phyloP scores from a whole-genome alignment of 805 yeast species.

The Lipomyces anomalus region DNA sequence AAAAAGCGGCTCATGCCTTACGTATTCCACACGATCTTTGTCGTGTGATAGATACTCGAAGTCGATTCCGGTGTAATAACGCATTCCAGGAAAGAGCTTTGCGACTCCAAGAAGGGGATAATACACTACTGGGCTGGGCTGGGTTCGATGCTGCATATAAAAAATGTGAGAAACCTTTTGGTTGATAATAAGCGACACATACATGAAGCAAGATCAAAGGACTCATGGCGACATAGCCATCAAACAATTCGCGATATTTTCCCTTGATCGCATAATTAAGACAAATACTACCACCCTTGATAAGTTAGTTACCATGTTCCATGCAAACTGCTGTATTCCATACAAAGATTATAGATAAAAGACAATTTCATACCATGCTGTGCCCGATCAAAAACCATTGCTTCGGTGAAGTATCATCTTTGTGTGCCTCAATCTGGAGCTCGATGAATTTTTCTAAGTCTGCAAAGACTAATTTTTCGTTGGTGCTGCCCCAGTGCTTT shows the following conservation, averaged over 20 bases:
- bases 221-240: slow-evolving; percentile 33
- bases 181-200: slow-evolving; percentile 3
- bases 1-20: slow-evolving; percentile 29
- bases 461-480: slow-evolving; percentile 30
- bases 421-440: slow-evolving; percentile 5
- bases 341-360: background rate
- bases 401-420: background rate
- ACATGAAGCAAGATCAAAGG: slow-evolving; percentile 32
- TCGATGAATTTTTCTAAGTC: slow-evolving; percentile 34
- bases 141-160: slow-evolving; percentile 5
- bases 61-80: slow-evolving; percentile 25
- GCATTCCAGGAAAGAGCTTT: slow-evolving; percentile 28
- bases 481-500: slow-evolving; percentile 31
- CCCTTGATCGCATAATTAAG: slow-evolving; percentile 37
- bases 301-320: background rate
- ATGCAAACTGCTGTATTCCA: background rate
- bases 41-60: slow-evolving; percentile 30
- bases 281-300: slow-evolving; percentile 35
- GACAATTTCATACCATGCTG: slow-evolving; percentile 12
- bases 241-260: slow-evolving; percentile 29
- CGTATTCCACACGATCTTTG: slow-evolving; percentile 21
- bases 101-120: slow-evolving; percentile 28
- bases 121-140: slow-evolving; percentile 27
- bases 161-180: background rate
- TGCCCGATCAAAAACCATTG: slow-evolving; percentile 21